A percentile compares a stretch with the other conserved stretches of the same genome.
Evolutionary conservation across 2,329 filamentous ascomycete species (phyloP).

Genomic region (Neoscytalidium dimidiatum): DNA sequence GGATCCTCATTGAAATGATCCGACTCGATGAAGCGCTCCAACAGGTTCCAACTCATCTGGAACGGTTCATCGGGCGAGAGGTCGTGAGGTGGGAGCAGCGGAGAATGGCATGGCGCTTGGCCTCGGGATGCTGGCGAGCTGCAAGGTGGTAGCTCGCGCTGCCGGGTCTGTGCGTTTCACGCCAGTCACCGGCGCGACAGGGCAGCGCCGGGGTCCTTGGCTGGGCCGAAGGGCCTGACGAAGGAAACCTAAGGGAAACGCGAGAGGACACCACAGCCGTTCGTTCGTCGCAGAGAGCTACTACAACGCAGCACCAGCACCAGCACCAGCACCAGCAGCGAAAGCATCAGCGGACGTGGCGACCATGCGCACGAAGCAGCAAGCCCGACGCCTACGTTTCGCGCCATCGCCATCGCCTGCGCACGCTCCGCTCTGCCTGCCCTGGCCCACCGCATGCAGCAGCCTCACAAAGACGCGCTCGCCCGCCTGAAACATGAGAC

Average conservation of each 20-base stretch:
- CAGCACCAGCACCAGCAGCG: neutral
- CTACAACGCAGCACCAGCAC: too few species aligned
- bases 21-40: slow-evolving; percentile 88
- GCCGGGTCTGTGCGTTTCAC: slow-evolving; percentile 6
- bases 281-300: too few species aligned
- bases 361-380: neutral
- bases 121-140: neutral
- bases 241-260: too few species aligned
- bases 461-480: neutral
- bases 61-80: slow-evolving; percentile 18
- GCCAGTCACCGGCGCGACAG: neutral
- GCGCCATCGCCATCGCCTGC: neutral
- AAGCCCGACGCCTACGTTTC: too few species aligned
- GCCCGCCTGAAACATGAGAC: neutral
- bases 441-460: neutral
- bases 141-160: slow-evolving; percentile 10
- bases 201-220: too few species aligned
- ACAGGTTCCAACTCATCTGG: slow-evolving; percentile 71
- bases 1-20: slow-evolving; percentile 92
- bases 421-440: neutral
- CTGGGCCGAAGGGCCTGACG: too few species aligned
- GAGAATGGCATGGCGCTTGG: slow-evolving; percentile 10
- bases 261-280: too few species aligned
- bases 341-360: neutral
- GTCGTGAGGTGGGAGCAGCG: neutral